These are phyloP conservation scores for Sporisorium scitamineum DNA, from an alignment of 1,284 basidiomycete species.

Conservation along the genomic window DNA sequence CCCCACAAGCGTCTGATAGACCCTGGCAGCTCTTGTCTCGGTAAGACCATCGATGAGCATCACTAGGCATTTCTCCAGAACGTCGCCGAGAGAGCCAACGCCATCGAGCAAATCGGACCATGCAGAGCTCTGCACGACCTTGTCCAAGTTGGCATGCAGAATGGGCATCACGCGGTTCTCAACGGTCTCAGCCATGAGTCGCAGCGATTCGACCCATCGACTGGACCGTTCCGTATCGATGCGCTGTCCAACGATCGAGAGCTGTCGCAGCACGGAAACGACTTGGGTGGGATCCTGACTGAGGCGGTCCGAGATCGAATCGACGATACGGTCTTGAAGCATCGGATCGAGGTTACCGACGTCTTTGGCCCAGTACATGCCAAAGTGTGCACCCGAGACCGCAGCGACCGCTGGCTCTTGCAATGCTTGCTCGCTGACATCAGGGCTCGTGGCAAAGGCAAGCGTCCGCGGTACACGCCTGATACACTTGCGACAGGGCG, in stretches of 20 bases:
- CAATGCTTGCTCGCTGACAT: conserved; percentile 55
- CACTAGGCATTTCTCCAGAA: conserved; percentile 56
- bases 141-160: conserved; percentile 46
- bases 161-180: conserved; percentile 46
- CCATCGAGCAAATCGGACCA: conserved; percentile 58
- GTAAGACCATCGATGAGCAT: conserved; percentile 62
- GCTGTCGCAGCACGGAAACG: conserved; percentile 50
- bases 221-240: conserved; percentile 55
- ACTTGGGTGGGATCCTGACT: conserved; percentile 24
- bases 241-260: conserved; percentile 47
- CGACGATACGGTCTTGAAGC: conserved; percentile 51
- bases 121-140: conserved; percentile 48
- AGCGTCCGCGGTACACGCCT: conserved; percentile 60
- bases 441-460: conserved; percentile 51
- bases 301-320: conserved; percentile 33
- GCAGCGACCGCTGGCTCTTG: conserved; percentile 40
- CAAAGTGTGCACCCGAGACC: conserved; percentile 55
- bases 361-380: conserved; percentile 62
- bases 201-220: conserved; percentile 60
- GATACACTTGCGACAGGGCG: conserved; percentile 61
- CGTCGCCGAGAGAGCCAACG: conserved; percentile 53
- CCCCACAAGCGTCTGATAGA: conserved; percentile 59
- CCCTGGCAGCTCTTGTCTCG: conserved; percentile 46
- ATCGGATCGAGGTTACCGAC: conserved; percentile 57
- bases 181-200: conserved; percentile 59